A percentile compares a stretch with the other conserved stretches of the same genome.
phyloP scores from a whole-genome alignment of 2,329 filamentous ascomycete genomes.

The Verticillium nonalfalfae region DNA sequence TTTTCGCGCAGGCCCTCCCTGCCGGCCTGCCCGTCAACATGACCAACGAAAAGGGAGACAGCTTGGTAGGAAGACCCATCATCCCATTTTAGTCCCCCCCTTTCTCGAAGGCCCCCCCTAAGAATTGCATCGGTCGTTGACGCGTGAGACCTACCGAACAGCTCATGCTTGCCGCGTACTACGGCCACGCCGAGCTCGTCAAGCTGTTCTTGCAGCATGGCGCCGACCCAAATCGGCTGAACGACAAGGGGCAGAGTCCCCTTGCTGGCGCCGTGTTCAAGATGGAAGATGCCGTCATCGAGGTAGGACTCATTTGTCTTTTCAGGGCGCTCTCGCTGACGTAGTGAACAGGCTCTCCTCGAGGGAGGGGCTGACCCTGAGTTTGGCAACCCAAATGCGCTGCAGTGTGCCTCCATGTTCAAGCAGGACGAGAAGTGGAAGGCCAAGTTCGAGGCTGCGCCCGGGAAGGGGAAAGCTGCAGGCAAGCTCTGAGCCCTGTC shows the following conservation, averaged over 20 bases:
- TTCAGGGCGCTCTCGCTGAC: not conserved
- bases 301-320: conserved; percentile 25
- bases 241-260: conserved; percentile 62
- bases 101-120: too few species aligned
- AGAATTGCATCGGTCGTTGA: not conserved
- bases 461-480: conserved; percentile 38
- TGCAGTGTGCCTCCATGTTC: conserved; percentile 43
- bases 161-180: conserved; percentile 69
- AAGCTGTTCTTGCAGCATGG: conserved; percentile 54
- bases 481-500: not conserved
- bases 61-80: conserved; percentile 38
- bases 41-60: conserved; percentile 69
- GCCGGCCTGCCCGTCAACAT: conserved; percentile 63
- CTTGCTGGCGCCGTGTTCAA: conserved; percentile 71
- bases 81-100: not conserved
- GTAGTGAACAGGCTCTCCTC: conserved; percentile 32
- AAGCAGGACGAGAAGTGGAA: conserved; percentile 45
- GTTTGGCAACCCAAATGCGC: conserved; percentile 40
- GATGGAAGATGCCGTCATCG: conserved; percentile 57
- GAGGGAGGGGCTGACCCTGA: conserved; percentile 49
- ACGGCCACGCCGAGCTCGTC: conserved; percentile 57
- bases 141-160: conserved; percentile 15
- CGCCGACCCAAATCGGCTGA: conserved; percentile 61
- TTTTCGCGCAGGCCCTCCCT: conserved; percentile 57
- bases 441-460: conserved; percentile 39